Percentiles rank a stretch among this genome's conserved stretches.
Conservation (phyloP, 805 yeast genomes). For the Saccharomycopsis fibuligera region DNA sequence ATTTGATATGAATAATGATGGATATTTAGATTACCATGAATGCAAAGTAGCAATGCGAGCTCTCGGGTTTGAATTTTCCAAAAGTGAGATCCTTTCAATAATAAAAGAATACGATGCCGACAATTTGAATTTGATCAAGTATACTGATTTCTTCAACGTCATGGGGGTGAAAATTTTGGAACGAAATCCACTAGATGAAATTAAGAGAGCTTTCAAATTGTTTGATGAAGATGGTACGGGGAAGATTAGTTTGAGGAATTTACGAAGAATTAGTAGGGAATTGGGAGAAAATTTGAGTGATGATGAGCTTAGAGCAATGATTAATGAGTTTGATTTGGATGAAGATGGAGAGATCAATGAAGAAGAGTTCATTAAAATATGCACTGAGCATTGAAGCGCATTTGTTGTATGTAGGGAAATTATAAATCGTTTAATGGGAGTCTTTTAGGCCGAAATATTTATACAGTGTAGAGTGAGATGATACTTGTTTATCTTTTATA, state of each 20-base stretch:
- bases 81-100: constrained; percentile 67
- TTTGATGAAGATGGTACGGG: constrained; percentile 90
- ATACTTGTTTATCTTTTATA: too few relatives aligned
- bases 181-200: constrained; percentile 90
- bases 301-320: constrained; percentile 93
- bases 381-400: constrained; percentile 56
- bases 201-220: constrained; percentile 78
- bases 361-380: constrained; percentile 83
- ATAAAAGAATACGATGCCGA: constrained; percentile 79
- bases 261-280: constrained; percentile 86
- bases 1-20: constrained; percentile 91
- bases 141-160: constrained; percentile 74
- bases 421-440: background rate
- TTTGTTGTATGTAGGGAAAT: background rate
- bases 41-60: constrained; percentile 91
- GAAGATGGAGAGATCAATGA: constrained; percentile 93
- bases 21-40: constrained; percentile 86
- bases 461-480: too few relatives aligned
- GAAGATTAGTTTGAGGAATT: constrained; percentile 70
- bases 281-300: constrained; percentile 88
- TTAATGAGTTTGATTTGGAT: constrained; percentile 92
- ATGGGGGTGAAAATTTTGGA: constrained; percentile 77
- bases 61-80: constrained; percentile 77
- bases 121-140: constrained; percentile 63
- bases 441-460: background rate